Base-by-base conservation (phyloP, 768 basidiomycete species). In the Mycena olivaceomarginata region DNA sequence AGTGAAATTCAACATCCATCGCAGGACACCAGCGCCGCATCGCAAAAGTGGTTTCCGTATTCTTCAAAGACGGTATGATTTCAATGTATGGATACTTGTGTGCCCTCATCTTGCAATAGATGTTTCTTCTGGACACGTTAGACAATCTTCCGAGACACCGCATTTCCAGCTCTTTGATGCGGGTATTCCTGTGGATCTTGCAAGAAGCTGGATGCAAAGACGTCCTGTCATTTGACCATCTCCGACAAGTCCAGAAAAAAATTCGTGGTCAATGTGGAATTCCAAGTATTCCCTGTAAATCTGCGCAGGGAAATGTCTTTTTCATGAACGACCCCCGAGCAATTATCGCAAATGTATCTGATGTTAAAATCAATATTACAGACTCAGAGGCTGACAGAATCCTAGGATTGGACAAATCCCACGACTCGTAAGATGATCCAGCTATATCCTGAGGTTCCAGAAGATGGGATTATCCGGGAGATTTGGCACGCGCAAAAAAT, bases 131-230 rank as follows among this genome's bases (percentile, higher is more conserved):
- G 20, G 73, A 74, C 40, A 62, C 48, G 37, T 31, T 76, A 39
- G 75, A 70, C 68, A 76, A 76, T n/a, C 70, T 76, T 31, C 75
- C 69, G 4, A 48, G 75, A 6, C 62, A 70, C 22, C 67, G 75
- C 8, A 40, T 76, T 5, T 76, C 75, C 9, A 67, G 65, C 41
- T 76, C 75, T 2, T n/a, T 76, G 7, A 76, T 76, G 75, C 67
- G 70, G 8, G 75, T 70, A n/a, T 46, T 75, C 25, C 57, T 75
- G 12, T 75, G 74, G 74, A 40, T 75, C 20, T 20, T 75, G 41
- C 51, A 67, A 22, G 74, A 75, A 22, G 63, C 37, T 4, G 25
- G 59, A 11, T 65, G 64, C 41, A 53, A 48, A 20, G 48, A 69
- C 46, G 73, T 75, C 9, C 73, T 67, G 11, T 75, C 73, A 1